phyloP scores from a whole-genome alignment of 768 basidiomycete genomes.

The Gymnopilus junonius region DNA sequence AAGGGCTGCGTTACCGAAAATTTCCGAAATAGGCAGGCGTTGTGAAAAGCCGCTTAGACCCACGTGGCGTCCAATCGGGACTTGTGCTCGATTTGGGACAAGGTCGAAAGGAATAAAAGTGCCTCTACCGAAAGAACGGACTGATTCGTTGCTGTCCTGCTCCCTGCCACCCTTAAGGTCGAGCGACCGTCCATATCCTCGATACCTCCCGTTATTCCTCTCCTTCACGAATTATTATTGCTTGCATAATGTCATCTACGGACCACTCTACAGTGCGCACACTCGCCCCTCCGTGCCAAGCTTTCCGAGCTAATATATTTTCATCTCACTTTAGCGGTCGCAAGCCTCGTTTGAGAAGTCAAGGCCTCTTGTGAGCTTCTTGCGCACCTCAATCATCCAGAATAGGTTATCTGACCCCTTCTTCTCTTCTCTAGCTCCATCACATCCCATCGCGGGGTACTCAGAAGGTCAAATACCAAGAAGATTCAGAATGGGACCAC shows the following conservation, averaged over 20 bases:
- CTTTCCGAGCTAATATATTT: constrained; percentile 7
- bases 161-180: constrained; percentile 11
- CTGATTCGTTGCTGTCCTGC: constrained; percentile 19
- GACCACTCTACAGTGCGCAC: constrained; percentile 41
- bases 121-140: constrained; percentile 3
- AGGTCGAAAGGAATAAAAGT: constrained; percentile 28
- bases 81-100: constrained; percentile 34
- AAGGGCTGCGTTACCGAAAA: constrained; percentile 26
- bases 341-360: constrained; percentile 29
- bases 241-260: constrained; percentile 34
- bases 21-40: constrained; percentile 33
- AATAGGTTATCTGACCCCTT: neutral
- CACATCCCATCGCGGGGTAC: constrained; percentile 45
- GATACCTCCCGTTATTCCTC: constrained; percentile 4
- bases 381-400: neutral
- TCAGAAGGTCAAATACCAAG: constrained; percentile 67
- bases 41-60: constrained; percentile 25
- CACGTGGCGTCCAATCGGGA: constrained; percentile 30
- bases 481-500: constrained; percentile 69
- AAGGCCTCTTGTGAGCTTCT: constrained; percentile 24
- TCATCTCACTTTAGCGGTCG: constrained; percentile 4
- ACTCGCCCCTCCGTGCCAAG: neutral
- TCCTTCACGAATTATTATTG: constrained; percentile 10
- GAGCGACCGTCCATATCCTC: constrained; percentile 10
- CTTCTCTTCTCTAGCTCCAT: constrained; percentile 13